Percentiles rank a stretch among this genome's conserved stretches.
Conservation (phyloP, 805 yeast genomes). For the Torulaspora gathmanii region DNA sequence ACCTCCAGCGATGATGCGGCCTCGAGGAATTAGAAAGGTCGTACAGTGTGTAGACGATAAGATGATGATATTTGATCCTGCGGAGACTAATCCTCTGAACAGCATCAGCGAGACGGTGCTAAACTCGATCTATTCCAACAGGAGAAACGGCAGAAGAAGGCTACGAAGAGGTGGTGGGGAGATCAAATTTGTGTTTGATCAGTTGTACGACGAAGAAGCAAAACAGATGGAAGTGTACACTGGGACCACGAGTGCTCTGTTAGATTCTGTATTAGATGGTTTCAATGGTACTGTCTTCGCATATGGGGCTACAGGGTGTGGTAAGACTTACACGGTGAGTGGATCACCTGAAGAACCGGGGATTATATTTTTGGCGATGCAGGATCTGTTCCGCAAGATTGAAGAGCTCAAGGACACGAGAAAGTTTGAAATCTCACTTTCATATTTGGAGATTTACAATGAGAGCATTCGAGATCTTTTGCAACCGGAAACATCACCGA, state of each 20-base stretch:
- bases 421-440: conserved; percentile 55
- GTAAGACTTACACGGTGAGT: conserved; percentile 88
- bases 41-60: conserved; percentile 77
- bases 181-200: conserved; percentile 77
- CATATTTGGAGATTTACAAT: conserved; percentile 85
- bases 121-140: conserved; percentile 29
- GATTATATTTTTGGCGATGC: conserved; percentile 70
- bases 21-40: conserved; percentile 59
- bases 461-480: conserved; percentile 81
- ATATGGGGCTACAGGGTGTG: conserved; percentile 97
- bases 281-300: conserved; percentile 90
- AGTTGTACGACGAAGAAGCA: conserved; percentile 61
- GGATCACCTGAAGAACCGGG: conserved; percentile 76
- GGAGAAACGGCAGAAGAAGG: conserved; percentile 18
- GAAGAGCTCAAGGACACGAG: conserved; percentile 52
- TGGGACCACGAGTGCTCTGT: conserved; percentile 62
- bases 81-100: conserved; percentile 56
- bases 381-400: conserved; percentile 63
- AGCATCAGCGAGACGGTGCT: conserved; percentile 29
- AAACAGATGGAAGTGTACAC: conserved; percentile 64
- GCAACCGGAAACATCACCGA: conserved; percentile 47
- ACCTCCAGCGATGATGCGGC: conserved; percentile 25
- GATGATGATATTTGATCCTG: conserved; percentile 85
- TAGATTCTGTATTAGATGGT: conserved; percentile 76
- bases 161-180: conserved; percentile 40